Evolutionary conservation across 192 early-diverging fungal genomes (phyloP).

Genomic region (Umbelopsis isabellina): DNA sequence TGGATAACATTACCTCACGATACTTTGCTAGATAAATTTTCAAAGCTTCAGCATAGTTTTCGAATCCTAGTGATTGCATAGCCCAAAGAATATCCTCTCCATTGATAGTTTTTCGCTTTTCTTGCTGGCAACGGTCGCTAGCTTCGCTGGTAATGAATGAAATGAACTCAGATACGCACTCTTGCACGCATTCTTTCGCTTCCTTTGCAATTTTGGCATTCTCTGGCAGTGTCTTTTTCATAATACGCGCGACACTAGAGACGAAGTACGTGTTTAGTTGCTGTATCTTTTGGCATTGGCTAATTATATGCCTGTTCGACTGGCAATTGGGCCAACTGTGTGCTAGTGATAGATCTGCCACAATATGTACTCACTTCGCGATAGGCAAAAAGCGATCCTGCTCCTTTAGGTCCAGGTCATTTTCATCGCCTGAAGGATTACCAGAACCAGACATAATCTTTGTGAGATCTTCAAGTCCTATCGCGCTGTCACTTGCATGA

Average conservation of each 20-base stretch:
- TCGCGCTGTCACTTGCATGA: not conserved
- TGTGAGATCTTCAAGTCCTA: not conserved
- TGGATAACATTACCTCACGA: slow-evolving; percentile 73
- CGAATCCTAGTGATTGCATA: slow-evolving; percentile 96
- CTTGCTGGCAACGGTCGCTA: slow-evolving; percentile 89
- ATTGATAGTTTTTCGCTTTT: slow-evolving; percentile 98
- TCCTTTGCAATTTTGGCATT: slow-evolving; percentile 99
- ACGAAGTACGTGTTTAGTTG: slow-evolving; percentile 27
- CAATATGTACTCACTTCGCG: slow-evolving; percentile 60
- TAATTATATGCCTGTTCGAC: too few species aligned
- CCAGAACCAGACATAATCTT: slow-evolving; percentile 45
- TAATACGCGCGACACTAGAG: slow-evolving; percentile 88
- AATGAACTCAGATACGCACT: slow-evolving; percentile 99
- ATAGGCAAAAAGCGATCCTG: slow-evolving; percentile 97
- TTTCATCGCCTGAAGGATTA: slow-evolving; percentile 61
- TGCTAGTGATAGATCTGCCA: not conserved
- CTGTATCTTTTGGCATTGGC: too few species aligned
- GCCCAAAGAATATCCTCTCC: slow-evolving; percentile 99
- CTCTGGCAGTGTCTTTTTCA: slow-evolving; percentile 95
- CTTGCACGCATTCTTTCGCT: slow-evolving; percentile 95
- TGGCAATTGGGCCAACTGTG: too few species aligned
- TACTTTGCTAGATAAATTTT: slow-evolving; percentile 91
- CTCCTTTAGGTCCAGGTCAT: slow-evolving; percentile 81
- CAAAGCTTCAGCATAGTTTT: slow-evolving; percentile 90
- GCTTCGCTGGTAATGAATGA: slow-evolving; percentile 98